Percentiles rank a stretch among this genome's conserved stretches.
These are phyloP conservation scores for Eremothecium gossypii DNA, from an alignment of 1,139 yeast species.

Conservation along the genomic window DNA sequence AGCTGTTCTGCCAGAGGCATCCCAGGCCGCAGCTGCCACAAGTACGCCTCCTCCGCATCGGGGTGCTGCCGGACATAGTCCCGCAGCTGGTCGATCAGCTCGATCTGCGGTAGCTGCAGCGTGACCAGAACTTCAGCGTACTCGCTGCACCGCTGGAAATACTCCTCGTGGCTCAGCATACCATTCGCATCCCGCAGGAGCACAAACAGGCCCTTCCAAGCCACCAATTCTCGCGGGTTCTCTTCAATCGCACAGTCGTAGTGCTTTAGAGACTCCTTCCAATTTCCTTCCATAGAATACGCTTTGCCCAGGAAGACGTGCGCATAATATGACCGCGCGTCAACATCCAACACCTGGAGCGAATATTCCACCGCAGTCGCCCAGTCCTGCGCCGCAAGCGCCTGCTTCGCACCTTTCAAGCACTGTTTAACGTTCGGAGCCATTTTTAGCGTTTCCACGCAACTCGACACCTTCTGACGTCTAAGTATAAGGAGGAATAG, in stretches of 20 bases:
- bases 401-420: conserved; percentile 51
- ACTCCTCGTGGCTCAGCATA: conserved; percentile 31
- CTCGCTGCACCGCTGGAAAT: conserved; percentile 41
- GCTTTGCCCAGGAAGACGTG: conserved; percentile 42
- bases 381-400: conserved; percentile 48
- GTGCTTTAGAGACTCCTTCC: conserved; percentile 37
- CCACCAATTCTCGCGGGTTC: conserved; percentile 48
- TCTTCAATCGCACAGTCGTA: conserved; percentile 49
- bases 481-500: neutral
- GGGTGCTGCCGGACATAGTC: conserved; percentile 36
- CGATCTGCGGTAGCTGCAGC: conserved; percentile 37
- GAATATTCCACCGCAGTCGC: conserved; percentile 48
- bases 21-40: conserved; percentile 54
- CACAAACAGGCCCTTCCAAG: conserved; percentile 72
- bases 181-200: conserved; percentile 31
- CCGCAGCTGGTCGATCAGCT: conserved; percentile 39
- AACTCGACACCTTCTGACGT: neutral
- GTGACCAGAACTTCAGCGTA: conserved; percentile 34
- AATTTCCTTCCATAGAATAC: conserved; percentile 14
- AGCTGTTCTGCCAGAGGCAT: conserved; percentile 47
- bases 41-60: conserved; percentile 39
- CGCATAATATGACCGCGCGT: conserved; percentile 55
- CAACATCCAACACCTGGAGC: conserved; percentile 44
- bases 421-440: conserved; percentile 31
- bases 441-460: neutral